Evolutionary conservation across 164 flowering plant genomes (phyloP).

Genomic region (Macadamia tetraphylla): DNA sequence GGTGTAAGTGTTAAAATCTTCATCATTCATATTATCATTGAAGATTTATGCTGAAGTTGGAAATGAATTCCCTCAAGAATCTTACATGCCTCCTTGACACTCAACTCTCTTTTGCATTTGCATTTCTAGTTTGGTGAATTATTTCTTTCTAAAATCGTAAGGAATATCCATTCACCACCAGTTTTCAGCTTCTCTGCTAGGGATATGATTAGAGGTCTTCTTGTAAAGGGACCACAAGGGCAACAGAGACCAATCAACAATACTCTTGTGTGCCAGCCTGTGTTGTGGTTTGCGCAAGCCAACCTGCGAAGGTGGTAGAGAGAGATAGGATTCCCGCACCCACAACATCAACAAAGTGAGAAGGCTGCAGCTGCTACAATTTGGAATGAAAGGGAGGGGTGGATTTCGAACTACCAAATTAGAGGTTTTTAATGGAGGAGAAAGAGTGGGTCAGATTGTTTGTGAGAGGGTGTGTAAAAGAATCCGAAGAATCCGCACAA

Average conservation of each 20-base stretch:
- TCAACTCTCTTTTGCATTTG: too few relatives aligned
- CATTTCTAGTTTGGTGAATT: too few relatives aligned
- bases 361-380: constrained; percentile 11
- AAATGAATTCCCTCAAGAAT: too few relatives aligned
- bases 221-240: constrained; percentile 76
- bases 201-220: constrained; percentile 55
- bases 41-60: not conserved
- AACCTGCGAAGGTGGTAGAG: constrained; percentile 55
- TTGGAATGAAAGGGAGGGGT: not conserved
- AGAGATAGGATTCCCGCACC: constrained; percentile 30
- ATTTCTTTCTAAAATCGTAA: too few relatives aligned
- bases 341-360: constrained; percentile 18
- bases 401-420: too few relatives aligned
- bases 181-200: constrained; percentile 50
- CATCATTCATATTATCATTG: constrained; percentile 4
- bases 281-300: constrained; percentile 67
- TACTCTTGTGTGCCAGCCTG: constrained; percentile 64
- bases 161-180: constrained; percentile 17
- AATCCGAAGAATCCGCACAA: not conserved
- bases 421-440: constrained; percentile 11
- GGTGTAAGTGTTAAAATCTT: not conserved
- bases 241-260: constrained; percentile 67
- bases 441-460: not conserved
- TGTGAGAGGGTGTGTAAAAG: too few relatives aligned
- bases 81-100: too few relatives aligned